Base-by-base conservation (phyloP, 2,329 filamentous ascomycete species). In the Penicillium freii region DNA sequence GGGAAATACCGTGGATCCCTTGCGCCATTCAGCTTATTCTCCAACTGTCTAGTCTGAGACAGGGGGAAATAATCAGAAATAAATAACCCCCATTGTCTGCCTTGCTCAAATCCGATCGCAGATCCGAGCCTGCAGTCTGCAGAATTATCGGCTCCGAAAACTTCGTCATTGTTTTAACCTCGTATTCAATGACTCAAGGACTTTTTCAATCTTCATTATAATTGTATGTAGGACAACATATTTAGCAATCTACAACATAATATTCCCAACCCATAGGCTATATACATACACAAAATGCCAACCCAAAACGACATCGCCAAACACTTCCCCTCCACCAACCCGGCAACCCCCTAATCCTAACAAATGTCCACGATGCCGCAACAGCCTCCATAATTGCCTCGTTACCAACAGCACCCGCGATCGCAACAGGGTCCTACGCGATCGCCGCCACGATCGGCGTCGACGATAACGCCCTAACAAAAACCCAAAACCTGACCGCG, bases 341-440 rank as follows among this genome's bases (percentile, higher is more conserved):
- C 0, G 78, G 79, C 2, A 65, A 74, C 0, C 84, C 84, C 13
- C 58, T 86, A 36, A 59, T 86, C 42, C 72, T 86, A 6, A 75
- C 82, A 11, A 86, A 86, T 62, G 73, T 84, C 60, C 84, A 81
- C 75, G 83, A 86, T 63, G 71, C 75, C 29, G 67, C 79, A 21
- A 80, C 82, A 4, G 80, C 84, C 38, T 68, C 70, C 15, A 65
- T 77, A 1, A 69, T 85, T 47, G 70, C 77, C 8, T 73, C 77
- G 0, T 73, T 61, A 10, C 58, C 64, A 19, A 50, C 61, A 9
- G 58, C 73, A 40, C 59, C 73, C 64, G 74, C 82, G 67, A 62
- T 83, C 2, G 81, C 81, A 9, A 82, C 81, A 3, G 80, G 78
- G 6, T 82, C 79, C 17, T 83, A 75, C 68, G 80, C 81, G 21